These are phyloP conservation scores for Penicillium sp. DNA, from an alignment of 2,329 filamentous ascomycete genomes.

Conservation along the genomic window DNA sequence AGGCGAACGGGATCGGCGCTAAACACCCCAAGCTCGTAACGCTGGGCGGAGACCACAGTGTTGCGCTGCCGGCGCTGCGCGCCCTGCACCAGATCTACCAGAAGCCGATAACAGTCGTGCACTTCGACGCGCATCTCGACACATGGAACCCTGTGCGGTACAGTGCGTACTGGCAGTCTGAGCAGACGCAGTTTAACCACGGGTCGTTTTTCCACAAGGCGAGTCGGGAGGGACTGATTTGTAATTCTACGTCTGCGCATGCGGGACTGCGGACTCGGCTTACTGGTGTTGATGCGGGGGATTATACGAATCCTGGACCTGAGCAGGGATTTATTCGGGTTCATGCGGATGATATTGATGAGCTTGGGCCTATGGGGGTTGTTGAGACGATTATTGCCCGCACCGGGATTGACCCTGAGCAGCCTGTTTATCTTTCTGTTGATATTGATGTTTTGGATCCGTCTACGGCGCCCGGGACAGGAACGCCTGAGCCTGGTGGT, in stretches of 20 bases:
- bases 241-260: slow-evolving; percentile 72
- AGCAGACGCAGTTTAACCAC: slow-evolving; percentile 76
- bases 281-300: slow-evolving; percentile 60
- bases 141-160: slow-evolving; percentile 81
- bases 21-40: slow-evolving; percentile 59
- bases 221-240: slow-evolving; percentile 72
- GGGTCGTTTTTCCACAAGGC: slow-evolving; percentile 92
- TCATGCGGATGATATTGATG: slow-evolving; percentile 82
- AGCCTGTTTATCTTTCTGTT: slow-evolving; percentile 76
- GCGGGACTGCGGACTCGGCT: slow-evolving; percentile 78
- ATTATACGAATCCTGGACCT: slow-evolving; percentile 68
- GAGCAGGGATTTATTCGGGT: slow-evolving; percentile 77
- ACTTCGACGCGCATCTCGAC: slow-evolving; percentile 77
- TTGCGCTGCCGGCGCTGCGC: slow-evolving; percentile 67
- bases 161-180: slow-evolving; percentile 68
- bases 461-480: slow-evolving; percentile 68
- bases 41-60: slow-evolving; percentile 70
- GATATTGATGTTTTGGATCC: slow-evolving; percentile 82
- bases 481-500: slow-evolving; percentile 84
- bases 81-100: slow-evolving; percentile 63
- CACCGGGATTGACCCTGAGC: slow-evolving; percentile 63
- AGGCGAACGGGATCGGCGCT: slow-evolving; percentile 33
- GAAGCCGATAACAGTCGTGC: slow-evolving; percentile 64
- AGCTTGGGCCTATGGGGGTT: slow-evolving; percentile 69
- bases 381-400: slow-evolving; percentile 66